Evolutionary conservation across 108 stramenopile species (phyloP).

Genomic region (Cyclotella distinguenda): DNA sequence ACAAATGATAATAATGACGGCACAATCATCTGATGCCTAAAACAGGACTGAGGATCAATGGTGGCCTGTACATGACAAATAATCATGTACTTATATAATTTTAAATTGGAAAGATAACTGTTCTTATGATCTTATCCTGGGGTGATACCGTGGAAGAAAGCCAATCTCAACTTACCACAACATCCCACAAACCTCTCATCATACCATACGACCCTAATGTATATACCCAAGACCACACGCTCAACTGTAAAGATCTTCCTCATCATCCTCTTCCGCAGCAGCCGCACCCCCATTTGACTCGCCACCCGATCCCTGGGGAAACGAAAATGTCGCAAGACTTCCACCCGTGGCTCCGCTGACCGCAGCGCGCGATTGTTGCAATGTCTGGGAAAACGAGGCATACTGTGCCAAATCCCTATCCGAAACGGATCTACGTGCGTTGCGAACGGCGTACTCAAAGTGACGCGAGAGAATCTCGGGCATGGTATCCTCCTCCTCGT

Average conservation of each 20-base stretch:
- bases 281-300: slow-evolving; percentile 35
- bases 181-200: no score
- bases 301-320: slow-evolving; percentile 65
- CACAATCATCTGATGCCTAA: no score
- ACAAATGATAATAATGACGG: no score
- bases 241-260: slow-evolving; percentile 95
- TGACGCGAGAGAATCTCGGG: slow-evolving; percentile 96
- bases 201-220: not conserved
- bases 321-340: slow-evolving; percentile 87
- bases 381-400: slow-evolving; percentile 96
- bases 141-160: no score
- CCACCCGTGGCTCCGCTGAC: slow-evolving; percentile 86
- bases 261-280: slow-evolving; percentile 68
- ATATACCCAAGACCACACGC: not conserved
- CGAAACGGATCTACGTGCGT: slow-evolving; percentile 95
- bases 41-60: no score
- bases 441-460: slow-evolving; percentile 96
- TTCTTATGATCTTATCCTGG: no score
- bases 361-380: slow-evolving; percentile 92
- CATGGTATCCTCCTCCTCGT: slow-evolving; percentile 93
- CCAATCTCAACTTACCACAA: no score
- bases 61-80: no score
- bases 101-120: no score
- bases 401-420: slow-evolving; percentile 98
- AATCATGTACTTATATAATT: no score